Percentiles rank a stretch among this genome's conserved stretches.
Evolutionary conservation across 352 stramenopile species (phyloP).

Genomic region (Globisporangium spinosum): DNA sequence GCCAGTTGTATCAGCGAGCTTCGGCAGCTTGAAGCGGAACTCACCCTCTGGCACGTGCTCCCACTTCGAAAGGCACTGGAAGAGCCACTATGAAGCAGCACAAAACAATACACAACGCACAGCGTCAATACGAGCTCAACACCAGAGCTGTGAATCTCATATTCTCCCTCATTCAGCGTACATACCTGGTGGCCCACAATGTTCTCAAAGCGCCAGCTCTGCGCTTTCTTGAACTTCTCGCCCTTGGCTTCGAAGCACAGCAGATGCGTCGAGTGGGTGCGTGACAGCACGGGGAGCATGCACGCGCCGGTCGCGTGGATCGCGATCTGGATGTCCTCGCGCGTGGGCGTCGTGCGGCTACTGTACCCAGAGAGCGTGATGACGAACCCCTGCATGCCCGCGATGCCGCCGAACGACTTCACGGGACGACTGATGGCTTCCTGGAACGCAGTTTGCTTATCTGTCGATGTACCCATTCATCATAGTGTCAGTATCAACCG

Average conservation of each 20-base stretch:
- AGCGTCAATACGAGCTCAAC: conserved; percentile 9
- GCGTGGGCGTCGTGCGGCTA: conserved; percentile 64
- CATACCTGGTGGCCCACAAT: conserved; percentile 77
- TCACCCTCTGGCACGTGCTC: conserved; percentile 49
- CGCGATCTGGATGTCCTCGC: conserved; percentile 81
- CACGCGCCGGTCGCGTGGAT: conserved; percentile 82
- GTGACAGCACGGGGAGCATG: conserved; percentile 76
- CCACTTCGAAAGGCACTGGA: conserved; percentile 68
- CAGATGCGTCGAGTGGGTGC: conserved; percentile 80
- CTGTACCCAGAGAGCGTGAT: conserved; percentile 84
- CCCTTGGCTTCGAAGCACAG: conserved; percentile 72
- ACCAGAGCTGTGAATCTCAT: not conserved
- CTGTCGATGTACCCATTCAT: not conserved
- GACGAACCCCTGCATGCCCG: conserved; percentile 76
- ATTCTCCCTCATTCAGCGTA: conserved; percentile 15
- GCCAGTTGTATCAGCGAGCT: not conserved
- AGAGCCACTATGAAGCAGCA: conserved; percentile 54
- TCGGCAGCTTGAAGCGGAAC: conserved; percentile 36
- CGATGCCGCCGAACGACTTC: conserved; percentile 60
- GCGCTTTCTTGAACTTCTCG: conserved; percentile 84
- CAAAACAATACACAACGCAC: conserved; percentile 3
- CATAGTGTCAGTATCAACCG: not conserved
- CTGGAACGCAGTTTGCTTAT: conserved; percentile 30
- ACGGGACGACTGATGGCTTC: conserved; percentile 57
- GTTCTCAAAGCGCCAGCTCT: conserved; percentile 80